Base-by-base conservation (phyloP, 129 eudicot genomes). In the Flaveria bidentis region DNA sequence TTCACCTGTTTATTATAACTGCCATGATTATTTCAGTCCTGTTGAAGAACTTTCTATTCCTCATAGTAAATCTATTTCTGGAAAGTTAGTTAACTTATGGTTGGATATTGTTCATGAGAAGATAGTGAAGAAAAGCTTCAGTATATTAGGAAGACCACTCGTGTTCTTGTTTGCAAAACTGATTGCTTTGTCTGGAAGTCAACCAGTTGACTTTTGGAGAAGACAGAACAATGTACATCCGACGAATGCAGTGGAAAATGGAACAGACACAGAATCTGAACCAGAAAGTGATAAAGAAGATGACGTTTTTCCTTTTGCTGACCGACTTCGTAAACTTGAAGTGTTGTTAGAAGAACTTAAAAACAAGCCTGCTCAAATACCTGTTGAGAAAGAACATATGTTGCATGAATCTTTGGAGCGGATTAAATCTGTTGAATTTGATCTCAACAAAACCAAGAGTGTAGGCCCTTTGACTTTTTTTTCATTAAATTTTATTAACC, bases 401-500 rank as follows among this genome's bases (percentile, higher is more conserved):
- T 86, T 92, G 58, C 82, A 80, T 45, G 85, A 81, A 72, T 92
- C 97, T 4, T 60, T 89, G 85, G 92, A 92, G 76, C 87, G 97
- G 87, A 92, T 92, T 73, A 92, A 84, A 83, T 89, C 84, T 42
- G 92, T 89, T 41, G 97, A 92, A 82, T 72, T 73, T 76, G 97
- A 92, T 83, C 97, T 92, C 11, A 88, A 88, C 30, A 87, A 89
- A 75, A 91, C 97, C 30, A 91, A 91, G 63, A 87, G 82, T 82
- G 97, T 92, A 87, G 67, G 84, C n/a, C 17, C 47, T 73, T 61
- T 66, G n/a, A 44, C 3, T 11, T 9, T 41, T 14, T 80, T 51
- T 20, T 67, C 80, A 76, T 41, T 58, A 55, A 33, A 12, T 11
- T 77, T 44, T 20, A 26, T 64, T 64, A 18, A 20, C 2, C 9